Evolutionary conservation across 2,329 filamentous ascomycete genomes (phyloP), one percentile per base, ranked within the genome.

Genomic region (Dothiorella sarmentorum): DNA sequence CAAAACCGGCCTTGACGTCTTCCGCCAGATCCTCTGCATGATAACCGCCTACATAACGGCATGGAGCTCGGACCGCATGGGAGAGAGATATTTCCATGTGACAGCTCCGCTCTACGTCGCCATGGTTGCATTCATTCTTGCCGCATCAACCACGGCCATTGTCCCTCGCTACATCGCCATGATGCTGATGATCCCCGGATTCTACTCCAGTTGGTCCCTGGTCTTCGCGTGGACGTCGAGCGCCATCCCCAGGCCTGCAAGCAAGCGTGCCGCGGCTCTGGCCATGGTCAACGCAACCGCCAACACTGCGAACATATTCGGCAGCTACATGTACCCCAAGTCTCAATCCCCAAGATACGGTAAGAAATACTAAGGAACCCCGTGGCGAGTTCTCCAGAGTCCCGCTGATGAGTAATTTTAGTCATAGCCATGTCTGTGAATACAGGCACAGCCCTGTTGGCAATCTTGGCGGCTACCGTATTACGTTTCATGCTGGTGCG

Each of bases 151-250:
- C 29, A 60, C 47, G 4, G 35, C 45, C 27, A 44, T 22, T 24
- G 67, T 62, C 10, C 66, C 67, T 9, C 67, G 71, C 11, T 70
- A 71, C 47, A 62, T 71, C 44, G 62, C 67, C 52, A 66, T 71
- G 56, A 65, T 71, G 31, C 63, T 73, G 9, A 70, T 72, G 55
- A 42, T 53, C 18, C 49, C 49, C 4, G 49, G 49, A 2, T 53
- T 53, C 22, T 53, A 27, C 9, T 53, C 49, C 24, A 53, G 49
- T 17, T 53, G 49, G 49, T 29, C 49, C 4, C 13, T 53, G 15
- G 49, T 53, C 9, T 53, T 53, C 9, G 49, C 49, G 20, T 53
- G 49, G 49, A 38, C 49, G 2, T 53, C 49, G 7, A 53, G 17
- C 17, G 15, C 49, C 49, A 53, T 53, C n/a, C 49, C 49, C 7